A percentile compares a stretch with the other conserved stretches of the same genome.
Conservation (phyloP, 495 filamentous ascomycete genomes). For the Mycothermus thermophilus region DNA sequence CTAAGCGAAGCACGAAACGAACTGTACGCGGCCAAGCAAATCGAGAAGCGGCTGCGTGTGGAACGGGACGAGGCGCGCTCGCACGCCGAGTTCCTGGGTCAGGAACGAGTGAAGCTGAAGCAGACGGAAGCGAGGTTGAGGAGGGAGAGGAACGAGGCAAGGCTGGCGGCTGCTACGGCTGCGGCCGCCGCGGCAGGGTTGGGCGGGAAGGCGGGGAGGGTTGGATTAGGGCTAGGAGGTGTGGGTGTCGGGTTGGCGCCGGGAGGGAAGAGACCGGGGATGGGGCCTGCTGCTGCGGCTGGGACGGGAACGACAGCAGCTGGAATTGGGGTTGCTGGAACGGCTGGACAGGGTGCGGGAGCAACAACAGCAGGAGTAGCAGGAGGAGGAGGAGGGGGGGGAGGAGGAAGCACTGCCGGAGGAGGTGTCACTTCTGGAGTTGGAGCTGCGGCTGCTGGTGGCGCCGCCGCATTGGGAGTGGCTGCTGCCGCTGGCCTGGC, state of each 20-base stretch:
- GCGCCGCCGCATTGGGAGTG: neutral
- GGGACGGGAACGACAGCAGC: neutral
- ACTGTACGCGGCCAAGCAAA: conserved; percentile 15
- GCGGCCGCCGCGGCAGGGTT: no score
- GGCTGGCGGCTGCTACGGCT: no score
- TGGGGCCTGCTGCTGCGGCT: neutral
- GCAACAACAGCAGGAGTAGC: no score
- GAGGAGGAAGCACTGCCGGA: no score
- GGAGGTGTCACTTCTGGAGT: no score
- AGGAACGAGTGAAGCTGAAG: conserved; percentile 4
- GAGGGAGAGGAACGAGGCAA: conserved; percentile 16
- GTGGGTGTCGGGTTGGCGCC: neutral
- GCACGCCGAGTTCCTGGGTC: conserved; percentile 7
- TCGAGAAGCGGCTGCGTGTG: conserved; percentile 13
- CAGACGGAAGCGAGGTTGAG: conserved; percentile 10
- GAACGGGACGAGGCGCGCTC: conserved; percentile 15
- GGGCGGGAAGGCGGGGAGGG: no score
- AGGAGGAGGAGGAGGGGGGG: no score
- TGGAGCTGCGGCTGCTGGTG: neutral
- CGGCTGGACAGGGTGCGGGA: neutral
- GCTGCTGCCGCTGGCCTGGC: no score
- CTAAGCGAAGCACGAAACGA: conserved; percentile 16
- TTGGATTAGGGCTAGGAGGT: neutral
- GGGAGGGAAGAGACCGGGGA: neutral
- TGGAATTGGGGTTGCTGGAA: neutral